These are phyloP conservation scores for Clausena lansium DNA, from an alignment of 345 rosid species.

Conservation along the genomic window DNA sequence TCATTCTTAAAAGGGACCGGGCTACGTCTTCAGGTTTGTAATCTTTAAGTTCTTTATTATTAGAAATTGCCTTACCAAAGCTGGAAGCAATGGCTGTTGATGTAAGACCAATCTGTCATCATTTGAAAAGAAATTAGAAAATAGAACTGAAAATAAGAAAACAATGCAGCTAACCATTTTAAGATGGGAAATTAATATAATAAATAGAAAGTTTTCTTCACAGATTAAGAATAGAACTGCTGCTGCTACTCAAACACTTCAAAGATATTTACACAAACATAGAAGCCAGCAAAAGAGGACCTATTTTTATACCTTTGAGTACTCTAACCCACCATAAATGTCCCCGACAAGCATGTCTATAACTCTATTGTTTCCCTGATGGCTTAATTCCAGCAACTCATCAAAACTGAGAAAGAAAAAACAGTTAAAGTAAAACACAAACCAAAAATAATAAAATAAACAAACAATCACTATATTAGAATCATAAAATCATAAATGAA, in stretches of 20 bases:
- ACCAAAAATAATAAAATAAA: conserved; percentile 5
- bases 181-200: conserved; percentile 10
- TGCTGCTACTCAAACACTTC: neutral
- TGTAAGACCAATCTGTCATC: conserved; percentile 66
- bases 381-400: conserved; percentile 77
- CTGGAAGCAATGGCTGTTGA: conserved; percentile 82
- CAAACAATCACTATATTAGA: neutral
- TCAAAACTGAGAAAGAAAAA: conserved; percentile 52
- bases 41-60: conserved; percentile 66
- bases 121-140: neutral
- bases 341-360: conserved; percentile 96
- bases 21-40: conserved; percentile 74
- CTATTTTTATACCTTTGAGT: conserved; percentile 49
- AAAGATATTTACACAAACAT: neutral
- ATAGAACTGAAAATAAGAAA: neutral
- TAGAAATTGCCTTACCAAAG: conserved; percentile 80
- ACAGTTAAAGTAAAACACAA: neutral
- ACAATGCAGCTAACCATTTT: neutral
- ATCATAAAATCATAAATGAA: conserved; percentile 7
- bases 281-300: neutral
- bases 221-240: neutral
- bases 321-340: conserved; percentile 78
- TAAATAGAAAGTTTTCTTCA: neutral
- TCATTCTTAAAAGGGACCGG: conserved; percentile 76
- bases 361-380: conserved; percentile 71